Base-by-base conservation (phyloP, 371 early-diverging fungal species). In the Apophysomyces ossiformis region DNA sequence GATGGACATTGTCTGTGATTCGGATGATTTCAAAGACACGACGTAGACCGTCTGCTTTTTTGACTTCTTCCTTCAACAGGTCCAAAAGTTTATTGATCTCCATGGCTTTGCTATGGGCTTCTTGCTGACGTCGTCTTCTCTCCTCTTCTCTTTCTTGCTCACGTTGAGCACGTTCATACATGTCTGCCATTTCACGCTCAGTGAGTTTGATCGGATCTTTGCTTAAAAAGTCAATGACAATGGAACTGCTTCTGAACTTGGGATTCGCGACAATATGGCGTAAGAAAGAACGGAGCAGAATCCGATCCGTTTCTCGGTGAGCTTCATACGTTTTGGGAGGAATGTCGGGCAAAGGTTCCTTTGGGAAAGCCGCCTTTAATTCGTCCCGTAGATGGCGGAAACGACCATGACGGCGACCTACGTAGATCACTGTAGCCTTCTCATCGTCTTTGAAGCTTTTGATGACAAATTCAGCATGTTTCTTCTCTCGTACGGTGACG, bases 251-350 rank as follows among this genome's bases (percentile, higher is more conserved):
- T 8, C 76, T 74, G 4, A 88, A 64, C 39, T 79, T 74, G 5
- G 78, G 77, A 1, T 76, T 67, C 7, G 70, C 68, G 60, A 73
- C 72, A 7, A 87, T 63, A 1, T 83, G 71, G 16, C 76, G 81
- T 4, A 88, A 60, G 41, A 79, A 84, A 0, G 82, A 75, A 11
- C 86, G 76, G 16, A 87, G 73, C 44, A 75, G 68, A 62, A 87
- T 58, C 1, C 90, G 82, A 68, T 89, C 87, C 66, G 81, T 82
- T 66, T 89, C 89, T 2, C 85, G 77, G 21, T 73, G 69, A 4
- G 75, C 37, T 63, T 72, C 63, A 43, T 58, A 63, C 16, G 75
- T 66, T 37, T 78, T 75, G 2, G 64, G 45, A 9, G 83, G 80
- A 1, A 72, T 72, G 18, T 63, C 62, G 1, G 83, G 83, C 37